Evolutionary conservation across 148 eudicot species (phyloP), one percentile per base, ranked within the genome.

Genomic region (Euryodendron excelsum): DNA sequence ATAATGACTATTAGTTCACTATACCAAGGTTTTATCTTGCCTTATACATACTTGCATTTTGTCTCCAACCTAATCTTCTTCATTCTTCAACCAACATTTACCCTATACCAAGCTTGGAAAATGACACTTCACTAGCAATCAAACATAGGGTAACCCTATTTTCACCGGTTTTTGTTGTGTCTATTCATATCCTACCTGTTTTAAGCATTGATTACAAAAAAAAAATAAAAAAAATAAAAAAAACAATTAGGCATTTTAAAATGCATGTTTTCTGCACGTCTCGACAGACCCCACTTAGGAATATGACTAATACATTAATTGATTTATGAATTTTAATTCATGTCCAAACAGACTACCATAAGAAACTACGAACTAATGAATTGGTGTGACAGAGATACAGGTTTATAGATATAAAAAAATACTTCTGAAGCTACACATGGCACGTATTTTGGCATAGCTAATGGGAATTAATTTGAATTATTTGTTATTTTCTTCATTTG

Each of bases 201-300:
- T 25, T 28, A 8, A 28, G 33, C 56, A 44, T 36, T 41, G 45
- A n/a, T n/a, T n/a, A n/a, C n/a, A n/a, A n/a, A n/a, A n/a, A 41
- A 41, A 41, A 41, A 41, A 39, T 52, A 8, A 21, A 10, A 44
- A 21, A 0, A 69, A 10, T n/a, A 21, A 0, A 69, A 9, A 53
- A 7, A 27, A 31, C 8, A 14, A 52, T 45, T 10, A 44, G 25
- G 20, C 2, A 37, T 36, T n/a, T 25, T 21, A 69, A 25, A 14
- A 18, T 18, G 41, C 17, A 5, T 39, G 50, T 45, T 58, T 31
- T 59, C 41, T 56, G 67, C 77, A 74, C 66, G 77, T 74, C 77
- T 15, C 25, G 56, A 55, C 21, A 74, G 33, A 39, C n/a, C n/a
- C n/a, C n/a, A n/a, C n/a, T n/a, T n/a, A n/a, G n/a, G n/a, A n/a